Percentiles rank a stretch among this genome's conserved stretches.
phyloP scores from a whole-genome alignment of 2,329 filamentous ascomycete genomes.

The Phyllosticta ampelicida region DNA sequence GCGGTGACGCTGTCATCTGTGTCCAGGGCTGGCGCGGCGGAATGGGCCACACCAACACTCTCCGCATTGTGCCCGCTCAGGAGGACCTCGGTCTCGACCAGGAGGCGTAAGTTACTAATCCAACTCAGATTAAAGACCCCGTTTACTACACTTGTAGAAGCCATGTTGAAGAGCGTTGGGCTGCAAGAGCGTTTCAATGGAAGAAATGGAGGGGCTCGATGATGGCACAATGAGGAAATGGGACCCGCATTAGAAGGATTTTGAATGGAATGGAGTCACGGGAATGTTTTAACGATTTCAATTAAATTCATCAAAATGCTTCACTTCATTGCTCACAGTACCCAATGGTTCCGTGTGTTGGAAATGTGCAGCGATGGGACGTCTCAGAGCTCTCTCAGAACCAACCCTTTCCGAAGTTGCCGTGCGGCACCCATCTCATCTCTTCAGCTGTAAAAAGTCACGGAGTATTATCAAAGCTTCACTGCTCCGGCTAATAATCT shows the following conservation, averaged over 20 bases:
- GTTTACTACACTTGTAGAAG: background rate
- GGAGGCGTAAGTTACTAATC: constrained; percentile 26
- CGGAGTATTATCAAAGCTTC: constrained; percentile 5
- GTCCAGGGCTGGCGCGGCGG: constrained; percentile 88
- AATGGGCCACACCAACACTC: constrained; percentile 83
- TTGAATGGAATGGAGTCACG: background rate
- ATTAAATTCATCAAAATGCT: background rate
- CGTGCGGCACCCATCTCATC: too few relatives aligned
- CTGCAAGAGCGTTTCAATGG: too few relatives aligned
- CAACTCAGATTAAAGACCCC: background rate
- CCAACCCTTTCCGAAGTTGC: too few relatives aligned
- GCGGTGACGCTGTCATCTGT: constrained; percentile 67
- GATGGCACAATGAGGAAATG: background rate
- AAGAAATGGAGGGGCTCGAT: too few relatives aligned
- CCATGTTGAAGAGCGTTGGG: background rate
- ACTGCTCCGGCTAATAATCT: constrained; percentile 4
- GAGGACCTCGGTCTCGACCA: constrained; percentile 40
- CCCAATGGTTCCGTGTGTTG: background rate
- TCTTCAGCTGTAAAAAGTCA: too few relatives aligned
- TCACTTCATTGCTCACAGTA: background rate
- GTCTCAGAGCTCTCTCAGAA: too few relatives aligned
- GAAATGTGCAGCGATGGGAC: background rate
- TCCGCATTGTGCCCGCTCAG: constrained; percentile 41
- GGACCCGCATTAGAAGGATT: background rate
- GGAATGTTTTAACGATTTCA: background rate